These are phyloP conservation scores for Xylaria sp. DNA, from an alignment of 2,329 filamentous ascomycete species.

Conservation along the genomic window DNA sequence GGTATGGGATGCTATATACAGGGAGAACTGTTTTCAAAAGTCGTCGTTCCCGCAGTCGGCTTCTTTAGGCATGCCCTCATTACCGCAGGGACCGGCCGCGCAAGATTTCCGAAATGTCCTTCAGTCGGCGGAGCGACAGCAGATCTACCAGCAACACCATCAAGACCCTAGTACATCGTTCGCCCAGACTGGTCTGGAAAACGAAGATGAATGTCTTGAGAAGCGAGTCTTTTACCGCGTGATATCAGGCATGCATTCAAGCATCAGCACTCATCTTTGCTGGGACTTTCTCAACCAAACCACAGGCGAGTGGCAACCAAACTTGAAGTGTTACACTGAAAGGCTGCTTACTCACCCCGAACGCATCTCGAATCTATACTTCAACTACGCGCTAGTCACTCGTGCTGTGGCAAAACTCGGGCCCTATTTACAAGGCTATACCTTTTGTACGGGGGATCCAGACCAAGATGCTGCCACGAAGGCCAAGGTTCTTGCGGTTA, in stretches of 20 bases:
- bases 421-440: slow-evolving; percentile 83
- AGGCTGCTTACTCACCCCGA: slow-evolving; percentile 89
- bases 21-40: slow-evolving; percentile 92
- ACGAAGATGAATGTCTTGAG: slow-evolving; percentile 93
- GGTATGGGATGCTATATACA: slow-evolving; percentile 96
- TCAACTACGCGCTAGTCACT: slow-evolving; percentile 97
- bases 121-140: slow-evolving; percentile 68
- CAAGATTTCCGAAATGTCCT: slow-evolving; percentile 72
- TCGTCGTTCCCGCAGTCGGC: slow-evolving; percentile 71
- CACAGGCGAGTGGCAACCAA: slow-evolving; percentile 92
- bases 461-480: slow-evolving; percentile 83
- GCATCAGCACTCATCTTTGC: slow-evolving; percentile 95
- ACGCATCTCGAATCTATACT: slow-evolving; percentile 96
- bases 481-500: slow-evolving; percentile 81
- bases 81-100: slow-evolving; percentile 63
- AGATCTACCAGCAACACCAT: slow-evolving; percentile 70
- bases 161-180: slow-evolving; percentile 66
- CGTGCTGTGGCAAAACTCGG: slow-evolving; percentile 91
- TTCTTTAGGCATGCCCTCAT: slow-evolving; percentile 60
- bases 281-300: slow-evolving; percentile 96
- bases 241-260: slow-evolving; percentile 97
- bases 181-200: slow-evolving; percentile 74
- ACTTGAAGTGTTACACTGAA: slow-evolving; percentile 86
- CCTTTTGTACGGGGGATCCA: slow-evolving; percentile 89
- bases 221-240: slow-evolving; percentile 98